Percentiles rank a stretch among this genome's conserved stretches.
Conservation (phyloP, 108 stramenopile species). For the Cylindrotheca fusiformis region DNA sequence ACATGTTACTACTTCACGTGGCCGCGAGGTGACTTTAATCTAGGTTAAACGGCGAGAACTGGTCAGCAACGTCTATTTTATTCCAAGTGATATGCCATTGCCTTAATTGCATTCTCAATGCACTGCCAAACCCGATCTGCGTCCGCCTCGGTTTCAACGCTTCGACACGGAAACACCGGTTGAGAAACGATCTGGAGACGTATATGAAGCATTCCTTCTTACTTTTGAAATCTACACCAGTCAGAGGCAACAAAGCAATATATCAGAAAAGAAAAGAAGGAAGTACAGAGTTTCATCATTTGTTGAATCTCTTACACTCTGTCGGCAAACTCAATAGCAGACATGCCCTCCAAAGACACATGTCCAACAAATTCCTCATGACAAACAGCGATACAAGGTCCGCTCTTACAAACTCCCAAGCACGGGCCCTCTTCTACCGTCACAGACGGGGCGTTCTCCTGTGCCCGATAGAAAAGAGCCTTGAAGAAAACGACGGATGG, state of each 20-base stretch:
- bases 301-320: constrained; percentile 40
- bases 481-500: no score
- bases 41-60: no score
- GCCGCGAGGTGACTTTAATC: no score
- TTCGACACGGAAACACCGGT: constrained; percentile 2
- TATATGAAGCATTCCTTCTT: neutral
- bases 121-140: constrained; percentile 68
- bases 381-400: constrained; percentile 73
- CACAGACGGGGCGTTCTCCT: constrained; percentile 23
- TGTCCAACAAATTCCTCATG: constrained; percentile 78
- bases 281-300: no score
- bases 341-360: constrained; percentile 79
- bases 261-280: no score
- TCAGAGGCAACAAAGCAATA: no score
- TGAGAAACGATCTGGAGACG: neutral
- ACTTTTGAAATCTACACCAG: constrained; percentile 15
- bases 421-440: constrained; percentile 70
- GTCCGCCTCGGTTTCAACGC: constrained; percentile 56
- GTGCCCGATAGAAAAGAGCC: no score
- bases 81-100: no score
- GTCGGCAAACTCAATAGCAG: constrained; percentile 48
- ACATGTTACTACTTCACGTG: no score
- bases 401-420: constrained; percentile 71
- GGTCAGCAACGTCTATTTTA: no score
- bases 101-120: constrained; percentile 53